phyloP scores from a whole-genome alignment of 257 asterid genomes.

The Solanum paucissectum region DNA sequence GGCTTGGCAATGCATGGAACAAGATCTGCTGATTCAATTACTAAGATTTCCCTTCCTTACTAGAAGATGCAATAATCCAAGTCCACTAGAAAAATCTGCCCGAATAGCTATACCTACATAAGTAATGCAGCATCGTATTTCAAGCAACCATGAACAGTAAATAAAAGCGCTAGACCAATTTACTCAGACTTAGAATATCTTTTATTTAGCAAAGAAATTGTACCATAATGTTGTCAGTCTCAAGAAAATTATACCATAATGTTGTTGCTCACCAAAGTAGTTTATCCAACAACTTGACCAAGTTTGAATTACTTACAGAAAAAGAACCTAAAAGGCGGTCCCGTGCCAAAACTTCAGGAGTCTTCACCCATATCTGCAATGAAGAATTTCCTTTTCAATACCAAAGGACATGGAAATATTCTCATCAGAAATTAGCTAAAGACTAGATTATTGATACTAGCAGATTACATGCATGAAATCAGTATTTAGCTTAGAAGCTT shows the following conservation, averaged over 20 bases:
- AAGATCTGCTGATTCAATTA: not conserved
- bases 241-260: not conserved
- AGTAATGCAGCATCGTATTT: not conserved
- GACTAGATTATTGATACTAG: not conserved
- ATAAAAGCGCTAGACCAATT: not conserved
- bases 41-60: not conserved
- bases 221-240: not conserved
- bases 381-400: not conserved
- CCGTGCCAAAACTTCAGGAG: slow-evolving; percentile 89
- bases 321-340: slow-evolving; percentile 89
- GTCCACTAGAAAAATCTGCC: not conserved
- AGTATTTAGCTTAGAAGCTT: not conserved
- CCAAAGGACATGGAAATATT: not conserved
- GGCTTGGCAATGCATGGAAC: not conserved
- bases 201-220: not conserved
- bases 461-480: not conserved
- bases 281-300: not conserved
- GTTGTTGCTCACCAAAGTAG: not conserved
- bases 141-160: not conserved
- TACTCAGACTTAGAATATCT: not conserved
- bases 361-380: slow-evolving; percentile 85
- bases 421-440: not conserved
- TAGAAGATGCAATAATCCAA: not conserved
- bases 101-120: not conserved
- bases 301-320: slow-evolving; percentile 39